phyloP scores from a whole-genome alignment of 768 basidiomycete genomes.

The Tylopilus intermedius region DNA sequence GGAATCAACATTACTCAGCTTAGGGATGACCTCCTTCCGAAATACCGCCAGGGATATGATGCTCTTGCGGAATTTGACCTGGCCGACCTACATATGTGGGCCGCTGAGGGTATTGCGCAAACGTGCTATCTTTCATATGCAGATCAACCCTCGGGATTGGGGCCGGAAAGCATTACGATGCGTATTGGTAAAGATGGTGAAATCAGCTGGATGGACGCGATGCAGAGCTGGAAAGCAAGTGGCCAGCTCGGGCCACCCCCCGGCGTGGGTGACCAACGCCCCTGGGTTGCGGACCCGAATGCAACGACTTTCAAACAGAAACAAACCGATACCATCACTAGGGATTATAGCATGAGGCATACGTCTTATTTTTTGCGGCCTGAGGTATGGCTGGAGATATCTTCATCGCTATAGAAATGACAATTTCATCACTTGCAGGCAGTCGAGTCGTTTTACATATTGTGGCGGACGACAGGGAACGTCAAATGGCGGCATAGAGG shows the following conservation, averaged over 20 bases:
- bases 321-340: constrained; percentile 24
- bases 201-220: constrained; percentile 26
- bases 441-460: constrained; percentile 64
- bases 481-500: constrained; percentile 64
- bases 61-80: constrained; percentile 45
- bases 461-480: constrained; percentile 70
- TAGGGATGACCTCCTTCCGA: constrained; percentile 19
- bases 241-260: constrained; percentile 48
- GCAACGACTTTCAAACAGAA: constrained; percentile 16
- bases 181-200: constrained; percentile 22
- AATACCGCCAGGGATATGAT: constrained; percentile 30
- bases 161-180: constrained; percentile 52
- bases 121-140: constrained; percentile 69
- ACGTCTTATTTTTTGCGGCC: constrained; percentile 58
- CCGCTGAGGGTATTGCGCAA: constrained; percentile 68
- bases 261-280: constrained; percentile 41
- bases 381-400: constrained; percentile 44
- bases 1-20: constrained; percentile 45
- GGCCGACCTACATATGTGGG: constrained; percentile 68
- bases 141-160: constrained; percentile 64
- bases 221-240: constrained; percentile 45
- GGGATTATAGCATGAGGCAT: constrained; percentile 52
- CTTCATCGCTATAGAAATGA: not conserved
- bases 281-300: constrained; percentile 25
- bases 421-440: constrained; percentile 40